A percentile compares a stretch with the other conserved stretches of the same genome.
phyloP scores from a whole-genome alignment of 495 filamentous ascomycete species.

The Podospora sp. region DNA sequence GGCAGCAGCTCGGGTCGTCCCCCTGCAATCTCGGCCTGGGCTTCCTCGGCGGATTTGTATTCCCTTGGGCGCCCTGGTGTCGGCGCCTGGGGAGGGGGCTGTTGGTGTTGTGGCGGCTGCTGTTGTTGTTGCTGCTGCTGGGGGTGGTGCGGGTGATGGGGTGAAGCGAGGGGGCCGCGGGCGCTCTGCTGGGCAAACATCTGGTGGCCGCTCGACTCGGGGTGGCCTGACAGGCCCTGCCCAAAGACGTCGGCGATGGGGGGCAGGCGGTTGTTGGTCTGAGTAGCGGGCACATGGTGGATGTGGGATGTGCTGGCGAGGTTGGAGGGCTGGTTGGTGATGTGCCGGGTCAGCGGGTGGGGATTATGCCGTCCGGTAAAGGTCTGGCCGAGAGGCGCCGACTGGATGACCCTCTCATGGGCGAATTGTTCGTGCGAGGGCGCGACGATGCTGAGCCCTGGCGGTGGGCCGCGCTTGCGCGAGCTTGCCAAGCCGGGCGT shows the following conservation, averaged over 20 bases:
- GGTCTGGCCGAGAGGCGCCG: conserved; percentile 90
- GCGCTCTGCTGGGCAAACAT: conserved; percentile 32
- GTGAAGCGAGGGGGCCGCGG: conserved; percentile 69
- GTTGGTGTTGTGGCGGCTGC: background rate
- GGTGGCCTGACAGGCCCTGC: conserved; percentile 72
- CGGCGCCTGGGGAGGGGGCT: conserved; percentile 37
- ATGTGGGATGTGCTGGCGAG: conserved; percentile 87
- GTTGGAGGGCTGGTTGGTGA: conserved; percentile 82
- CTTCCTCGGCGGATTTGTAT: conserved; percentile 94
- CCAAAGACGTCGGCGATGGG: conserved; percentile 95
- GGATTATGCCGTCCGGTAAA: conserved; percentile 90
- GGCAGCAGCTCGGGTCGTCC: conserved; percentile 90
- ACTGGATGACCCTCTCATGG: conserved; percentile 94
- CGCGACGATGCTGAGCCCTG: conserved; percentile 91
- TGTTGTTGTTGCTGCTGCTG: conserved; percentile 29
- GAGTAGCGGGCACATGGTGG: conserved; percentile 84
- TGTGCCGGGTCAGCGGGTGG: conserved; percentile 78
- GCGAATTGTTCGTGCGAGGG: conserved; percentile 95
- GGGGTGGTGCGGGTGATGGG: conserved; percentile 58
- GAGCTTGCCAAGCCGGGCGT: conserved; percentile 56
- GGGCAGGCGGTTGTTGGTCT: conserved; percentile 90
- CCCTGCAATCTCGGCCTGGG: conserved; percentile 83
- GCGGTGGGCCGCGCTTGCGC: conserved; percentile 78
- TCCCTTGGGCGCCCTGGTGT: conserved; percentile 70
- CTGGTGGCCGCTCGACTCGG: conserved; percentile 72